A percentile compares a stretch with the other conserved stretches of the same genome.
phyloP scores from a whole-genome alignment of 2,329 filamentous ascomycete species.

The Aureobasidium pullulans region DNA sequence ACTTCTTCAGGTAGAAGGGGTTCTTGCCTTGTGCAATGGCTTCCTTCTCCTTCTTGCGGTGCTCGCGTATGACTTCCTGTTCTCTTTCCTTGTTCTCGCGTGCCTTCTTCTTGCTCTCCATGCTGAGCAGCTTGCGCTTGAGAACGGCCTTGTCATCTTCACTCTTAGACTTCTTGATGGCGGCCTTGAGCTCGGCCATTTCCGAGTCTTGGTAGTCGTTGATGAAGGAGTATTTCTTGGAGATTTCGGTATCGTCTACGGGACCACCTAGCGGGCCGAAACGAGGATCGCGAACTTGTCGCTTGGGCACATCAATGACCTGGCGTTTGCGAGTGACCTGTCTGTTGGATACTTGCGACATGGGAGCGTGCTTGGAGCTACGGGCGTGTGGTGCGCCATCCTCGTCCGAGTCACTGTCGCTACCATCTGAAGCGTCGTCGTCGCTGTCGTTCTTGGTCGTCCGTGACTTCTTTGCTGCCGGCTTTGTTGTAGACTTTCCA shows the following conservation, averaged over 20 bases:
- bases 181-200: conserved; percentile 63
- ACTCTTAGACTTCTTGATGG: conserved; percentile 62
- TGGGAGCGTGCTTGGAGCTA: conserved; percentile 81
- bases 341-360: conserved; percentile 71
- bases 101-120: conserved; percentile 70
- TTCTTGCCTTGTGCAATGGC: conserved; percentile 79
- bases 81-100: conserved; percentile 62
- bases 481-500: not conserved
- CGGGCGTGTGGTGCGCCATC: conserved; percentile 38
- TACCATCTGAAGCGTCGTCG: conserved; percentile 12
- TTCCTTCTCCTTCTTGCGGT: conserved; percentile 77
- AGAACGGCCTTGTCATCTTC: conserved; percentile 59
- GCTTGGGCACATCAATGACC: conserved; percentile 56
- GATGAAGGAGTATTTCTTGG: conserved; percentile 78
- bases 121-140: conserved; percentile 65
- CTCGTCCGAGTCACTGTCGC: conserved; percentile 17
- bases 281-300: conserved; percentile 67
- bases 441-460: conserved; percentile 17
- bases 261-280: conserved; percentile 58
- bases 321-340: conserved; percentile 75
- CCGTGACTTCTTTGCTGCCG: conserved; percentile 18
- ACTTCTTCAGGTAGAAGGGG: conserved; percentile 87
- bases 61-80: conserved; percentile 62
- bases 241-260: conserved; percentile 50
- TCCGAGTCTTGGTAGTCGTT: conserved; percentile 81